phyloP scores from a whole-genome alignment of 1,139 yeast genomes.

The Geotrichum cucujoidarum region DNA sequence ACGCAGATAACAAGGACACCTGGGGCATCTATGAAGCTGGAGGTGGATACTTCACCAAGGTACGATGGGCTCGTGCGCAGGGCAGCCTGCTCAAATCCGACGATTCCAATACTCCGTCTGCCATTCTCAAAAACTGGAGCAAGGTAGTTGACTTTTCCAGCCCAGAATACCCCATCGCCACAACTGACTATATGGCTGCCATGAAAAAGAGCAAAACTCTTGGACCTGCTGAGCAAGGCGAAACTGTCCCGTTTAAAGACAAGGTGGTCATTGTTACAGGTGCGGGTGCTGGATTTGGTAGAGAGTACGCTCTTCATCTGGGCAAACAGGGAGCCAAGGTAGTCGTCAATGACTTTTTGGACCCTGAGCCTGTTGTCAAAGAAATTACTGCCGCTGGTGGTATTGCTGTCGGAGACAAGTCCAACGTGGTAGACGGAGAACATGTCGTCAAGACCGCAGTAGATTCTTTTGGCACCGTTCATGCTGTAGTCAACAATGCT shows the following conservation, averaged over 20 bases:
- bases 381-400: conserved; percentile 76
- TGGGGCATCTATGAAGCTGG: conserved; percentile 89
- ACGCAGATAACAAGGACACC: conserved; percentile 52
- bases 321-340: conserved; percentile 94
- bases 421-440: conserved; percentile 73
- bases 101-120: conserved; percentile 76
- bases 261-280: conserved; percentile 93
- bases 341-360: conserved; percentile 82
- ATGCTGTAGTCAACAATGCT: conserved; percentile 85
- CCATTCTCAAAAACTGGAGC: conserved; percentile 65
- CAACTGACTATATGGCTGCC: conserved; percentile 37
- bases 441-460: conserved; percentile 76
- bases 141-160: conserved; percentile 57
- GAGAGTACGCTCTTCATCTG: conserved; percentile 77
- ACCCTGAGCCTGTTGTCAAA: conserved; percentile 64
- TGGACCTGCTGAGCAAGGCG: conserved; percentile 53
- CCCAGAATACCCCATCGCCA: conserved; percentile 59
- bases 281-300: conserved; percentile 93
- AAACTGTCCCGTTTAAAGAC: conserved; percentile 57
- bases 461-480: conserved; percentile 74
- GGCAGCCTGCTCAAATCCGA: conserved; percentile 84
- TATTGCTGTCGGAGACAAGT: conserved; percentile 81
- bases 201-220: conserved; percentile 33
- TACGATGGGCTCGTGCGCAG: conserved; percentile 90
- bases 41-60: conserved; percentile 87